Base-by-base conservation (phyloP, 768 basidiomycete species). In the Psilocybe cubensis region DNA sequence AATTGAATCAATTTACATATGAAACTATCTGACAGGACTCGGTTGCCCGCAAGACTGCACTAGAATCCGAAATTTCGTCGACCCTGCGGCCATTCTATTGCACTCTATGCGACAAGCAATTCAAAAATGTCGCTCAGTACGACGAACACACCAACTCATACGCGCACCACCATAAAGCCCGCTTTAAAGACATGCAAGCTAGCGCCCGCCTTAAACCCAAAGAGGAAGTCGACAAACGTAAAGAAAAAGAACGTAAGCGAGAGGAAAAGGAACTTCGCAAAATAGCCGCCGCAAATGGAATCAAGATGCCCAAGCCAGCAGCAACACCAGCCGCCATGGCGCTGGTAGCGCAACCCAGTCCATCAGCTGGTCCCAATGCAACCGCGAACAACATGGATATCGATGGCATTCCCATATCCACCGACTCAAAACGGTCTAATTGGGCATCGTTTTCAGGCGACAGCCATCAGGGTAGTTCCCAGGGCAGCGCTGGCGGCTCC, bases 111-210 rank as follows among this genome's bases (percentile, higher is more conserved):
- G 91, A 92, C 59, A 93, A 93, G 69, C 92, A 94, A 69, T 94
- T 93, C 74, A 82, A 87, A 69, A 94, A 82, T 47, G 89, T 94
- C 18, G 86, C 90, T 0, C 92, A 92, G 66, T 94, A 91, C 64
- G 92, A 94, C 61, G 92, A 94, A 66, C 92, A 94, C 71, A 91
- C 89, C 52, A 94, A 93, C 66, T 92, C 92, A 6, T 93, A 92
- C 62, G 89, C 91, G 0, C 91, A 93, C 66, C 89, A 91, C 64
- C 92, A 92, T 74, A 92, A 89, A 72, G 87, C 87, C 31, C 87
- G 92, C 47, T 82, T 87, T 69, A 87, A 77, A 63, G 91, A 93
- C 63, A 90, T 93, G 89, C 89, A 92, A 74, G 84, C 85, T 25
- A 85, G 85, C 48, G 83, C 83, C 48, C 85, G 88, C 10, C 72